These are phyloP conservation scores for Chytridiales sp. DNA, from an alignment of 371 early-diverging fungal genomes.

Conservation along the genomic window DNA sequence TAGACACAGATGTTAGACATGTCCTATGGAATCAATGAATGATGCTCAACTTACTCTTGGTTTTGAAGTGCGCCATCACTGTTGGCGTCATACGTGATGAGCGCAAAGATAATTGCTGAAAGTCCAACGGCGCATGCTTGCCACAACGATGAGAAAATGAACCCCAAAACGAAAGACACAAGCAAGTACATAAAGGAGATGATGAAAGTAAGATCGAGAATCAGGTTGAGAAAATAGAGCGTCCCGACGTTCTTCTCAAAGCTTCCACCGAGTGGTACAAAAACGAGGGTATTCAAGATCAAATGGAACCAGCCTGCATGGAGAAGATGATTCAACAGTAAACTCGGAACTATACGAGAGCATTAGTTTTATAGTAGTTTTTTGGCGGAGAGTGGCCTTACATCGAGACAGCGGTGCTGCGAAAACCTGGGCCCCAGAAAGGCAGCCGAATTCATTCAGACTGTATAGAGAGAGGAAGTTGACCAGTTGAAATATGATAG, in stretches of 20 bases:
- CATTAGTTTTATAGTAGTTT: not conserved
- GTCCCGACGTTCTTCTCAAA: slow-evolving; percentile 18
- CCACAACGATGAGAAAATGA: slow-evolving; percentile 11
- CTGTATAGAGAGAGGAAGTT: slow-evolving; percentile 3
- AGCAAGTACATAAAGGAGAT: slow-evolving; percentile 8
- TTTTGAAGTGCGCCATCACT: slow-evolving; percentile 13
- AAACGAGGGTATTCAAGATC: slow-evolving; percentile 17
- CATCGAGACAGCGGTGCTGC: slow-evolving; percentile 8
- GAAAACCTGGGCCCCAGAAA: slow-evolving; percentile 5
- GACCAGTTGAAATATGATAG: slow-evolving; percentile 1
- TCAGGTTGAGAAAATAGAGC: slow-evolving; percentile 9
- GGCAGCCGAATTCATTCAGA: slow-evolving; percentile 13
- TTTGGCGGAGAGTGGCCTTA: slow-evolving; percentile 1
- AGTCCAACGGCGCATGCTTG: slow-evolving; percentile 10
- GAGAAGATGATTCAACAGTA: not conserved
- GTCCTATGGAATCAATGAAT: too few species aligned
- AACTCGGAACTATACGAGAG: not conserved
- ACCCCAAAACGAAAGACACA: slow-evolving; percentile 13
- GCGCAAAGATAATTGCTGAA: slow-evolving; percentile 13
- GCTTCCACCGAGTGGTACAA: slow-evolving; percentile 13
- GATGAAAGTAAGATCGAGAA: slow-evolving; percentile 4
- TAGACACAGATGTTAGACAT: too few species aligned
- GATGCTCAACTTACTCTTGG: slow-evolving; percentile 12
- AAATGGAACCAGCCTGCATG: slow-evolving; percentile 20
- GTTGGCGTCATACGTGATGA: slow-evolving; percentile 18